Base-by-base conservation (phyloP, 345 rosid genomes). In the Dovyalis caffra region DNA sequence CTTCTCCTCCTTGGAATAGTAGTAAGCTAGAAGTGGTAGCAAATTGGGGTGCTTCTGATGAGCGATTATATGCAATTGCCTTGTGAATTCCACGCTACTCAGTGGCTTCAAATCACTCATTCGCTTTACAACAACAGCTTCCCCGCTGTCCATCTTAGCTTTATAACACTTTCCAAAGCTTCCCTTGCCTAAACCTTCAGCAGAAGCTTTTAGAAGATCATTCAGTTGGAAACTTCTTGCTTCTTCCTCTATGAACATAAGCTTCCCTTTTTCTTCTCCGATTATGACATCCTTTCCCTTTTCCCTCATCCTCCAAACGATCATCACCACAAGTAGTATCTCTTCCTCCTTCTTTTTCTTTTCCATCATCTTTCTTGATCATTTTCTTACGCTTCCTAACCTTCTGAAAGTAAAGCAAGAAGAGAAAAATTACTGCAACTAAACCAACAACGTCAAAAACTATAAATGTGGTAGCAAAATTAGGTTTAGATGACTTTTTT, bases 11-110 rank as follows among this genome's bases (percentile, higher is more conserved):
- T 81, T 86, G 21, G 91, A 89, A 78, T 69, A 83, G 83, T 78
- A 90, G 78, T 94, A 89, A 71, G 94, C 96, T 0, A 92, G 90
- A 58, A 88, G 81, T 3, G 94, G 89, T 9, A 84, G 80, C 83
- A 88, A 64, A 85, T 87, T 87, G 0, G 88, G 88, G 74, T 88
- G 92, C 45, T 78, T 84, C 38, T 61, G 82, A 18, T 70, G 35
- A 2, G 77, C 80, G 21, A 88, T 78, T 12, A 76, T 12, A 5
- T 67, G 67, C 68, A 86, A 1, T 21, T 82, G 84, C 80, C 73
- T 81, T 20, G 70, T 74, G 64, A 88, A 84, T 71, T 88, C 90
- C 29, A 84, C 80, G 10, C 16, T 8, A 40, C 74, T 84, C 65
- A 88, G 72, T 23, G 90, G 90, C 75, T 76, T 88, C 81, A 88